phyloP scores from a whole-genome alignment of 2,329 filamentous ascomycete genomes.

The Ophiostoma sp. region DNA sequence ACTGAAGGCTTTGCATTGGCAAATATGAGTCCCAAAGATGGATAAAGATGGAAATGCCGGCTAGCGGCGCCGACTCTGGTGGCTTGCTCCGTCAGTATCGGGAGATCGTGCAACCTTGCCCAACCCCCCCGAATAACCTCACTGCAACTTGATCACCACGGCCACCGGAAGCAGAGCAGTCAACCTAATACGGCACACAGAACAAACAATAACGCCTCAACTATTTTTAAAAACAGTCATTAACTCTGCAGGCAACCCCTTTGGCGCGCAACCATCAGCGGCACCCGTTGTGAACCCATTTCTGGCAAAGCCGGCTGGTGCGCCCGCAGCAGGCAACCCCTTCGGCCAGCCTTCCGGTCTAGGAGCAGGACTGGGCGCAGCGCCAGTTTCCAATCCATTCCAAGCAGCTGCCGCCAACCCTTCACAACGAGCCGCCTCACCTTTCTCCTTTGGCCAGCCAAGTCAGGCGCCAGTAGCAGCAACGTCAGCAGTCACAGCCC shows the following conservation, averaged over 20 bases:
- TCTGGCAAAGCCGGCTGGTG: conserved; percentile 7
- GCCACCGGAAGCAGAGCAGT: not conserved
- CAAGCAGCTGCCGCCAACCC: conserved; percentile 11
- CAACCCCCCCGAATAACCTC: not conserved
- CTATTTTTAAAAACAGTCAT: not conserved
- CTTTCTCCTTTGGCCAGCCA: conserved; percentile 18
- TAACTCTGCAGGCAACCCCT: conserved; percentile 17
- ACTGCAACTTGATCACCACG: not conserved
- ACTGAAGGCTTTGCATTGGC: no score
- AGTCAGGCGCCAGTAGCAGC: conserved; percentile 3
- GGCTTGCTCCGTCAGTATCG: no score
- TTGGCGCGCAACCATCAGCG: conserved; percentile 13
- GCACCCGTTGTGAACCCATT: conserved; percentile 18
- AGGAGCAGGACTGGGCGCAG: not conserved
- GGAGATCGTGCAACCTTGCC: no score
- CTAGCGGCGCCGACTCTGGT: no score
- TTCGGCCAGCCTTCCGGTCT: not conserved
- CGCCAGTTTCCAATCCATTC: conserved; percentile 15
- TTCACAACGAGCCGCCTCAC: not conserved
- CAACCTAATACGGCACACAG: not conserved
- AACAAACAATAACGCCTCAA: not conserved
- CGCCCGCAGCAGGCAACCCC: conserved; percentile 7
- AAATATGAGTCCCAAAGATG: no score
- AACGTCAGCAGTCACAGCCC: not conserved
- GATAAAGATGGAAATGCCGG: no score